phyloP scores from a whole-genome alignment of 2,329 filamentous ascomycete genomes.

The Orbilia quercus region DNA sequence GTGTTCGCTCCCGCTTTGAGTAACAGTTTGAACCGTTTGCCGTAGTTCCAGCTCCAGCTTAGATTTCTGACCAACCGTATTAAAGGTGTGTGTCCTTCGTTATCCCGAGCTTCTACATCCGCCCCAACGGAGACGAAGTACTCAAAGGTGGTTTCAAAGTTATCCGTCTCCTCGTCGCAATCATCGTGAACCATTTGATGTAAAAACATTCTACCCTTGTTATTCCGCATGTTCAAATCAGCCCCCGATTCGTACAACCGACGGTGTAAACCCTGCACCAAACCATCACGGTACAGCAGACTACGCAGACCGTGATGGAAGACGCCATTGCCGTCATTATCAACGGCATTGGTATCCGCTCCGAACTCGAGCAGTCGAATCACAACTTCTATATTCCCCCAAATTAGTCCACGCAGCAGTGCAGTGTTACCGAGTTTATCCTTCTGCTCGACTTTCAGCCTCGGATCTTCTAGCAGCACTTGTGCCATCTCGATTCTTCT shows the following conservation, averaged over 20 bases:
- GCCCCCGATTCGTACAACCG: slow-evolving; percentile 12
- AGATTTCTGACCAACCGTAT: background rate
- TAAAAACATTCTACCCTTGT: slow-evolving; percentile 58
- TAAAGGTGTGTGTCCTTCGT: slow-evolving; percentile 16
- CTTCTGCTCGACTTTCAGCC: slow-evolving; percentile 51
- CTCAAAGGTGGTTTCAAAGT: background rate
- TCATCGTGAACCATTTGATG: slow-evolving; percentile 48
- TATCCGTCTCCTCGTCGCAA: background rate
- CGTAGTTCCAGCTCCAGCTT: background rate
- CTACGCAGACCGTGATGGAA: background rate
- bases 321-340: slow-evolving; percentile 55
- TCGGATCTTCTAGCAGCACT: slow-evolving; percentile 25
- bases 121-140: slow-evolving; percentile 11
- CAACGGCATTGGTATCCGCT: slow-evolving; percentile 54
- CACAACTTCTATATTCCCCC: slow-evolving; percentile 52
- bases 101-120: slow-evolving; percentile 17
- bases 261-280: background rate
- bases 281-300: background rate
- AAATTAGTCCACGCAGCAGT: slow-evolving; percentile 58
- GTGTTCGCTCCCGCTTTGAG: slow-evolving; percentile 33
- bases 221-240: slow-evolving; percentile 9
- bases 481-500: slow-evolving; percentile 34
- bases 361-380: slow-evolving; percentile 39
- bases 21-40: slow-evolving; percentile 30
- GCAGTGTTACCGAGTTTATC: slow-evolving; percentile 55